Percentiles rank a stretch among this genome's conserved stretches.
Evolutionary conservation across 257 asterid species (phyloP).

Genomic region (Lavandula angustifolia): DNA sequence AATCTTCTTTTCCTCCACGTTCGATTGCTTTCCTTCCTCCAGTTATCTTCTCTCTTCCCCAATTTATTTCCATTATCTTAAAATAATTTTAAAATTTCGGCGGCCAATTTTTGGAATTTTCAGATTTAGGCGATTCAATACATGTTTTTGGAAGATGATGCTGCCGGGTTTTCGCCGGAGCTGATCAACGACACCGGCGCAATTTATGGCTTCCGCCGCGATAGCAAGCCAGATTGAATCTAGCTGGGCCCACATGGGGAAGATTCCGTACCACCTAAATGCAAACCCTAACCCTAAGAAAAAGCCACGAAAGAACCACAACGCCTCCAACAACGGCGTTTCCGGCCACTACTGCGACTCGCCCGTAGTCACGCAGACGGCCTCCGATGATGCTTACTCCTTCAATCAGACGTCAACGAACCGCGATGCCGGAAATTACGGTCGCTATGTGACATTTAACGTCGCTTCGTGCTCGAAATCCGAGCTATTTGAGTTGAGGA

Average conservation of each 20-base stretch:
- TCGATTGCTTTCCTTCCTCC: not conserved
- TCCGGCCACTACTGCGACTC: slow-evolving; percentile 36
- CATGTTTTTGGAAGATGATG: slow-evolving; percentile 46
- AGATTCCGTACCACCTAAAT: slow-evolving; percentile 60
- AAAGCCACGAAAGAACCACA: slow-evolving; percentile 63
- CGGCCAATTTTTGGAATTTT: slow-evolving; percentile 3
- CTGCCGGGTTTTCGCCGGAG: slow-evolving; percentile 46
- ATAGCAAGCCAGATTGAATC: slow-evolving; percentile 79
- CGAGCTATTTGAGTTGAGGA: slow-evolving; percentile 61
- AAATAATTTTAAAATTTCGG: slow-evolving; percentile 12
- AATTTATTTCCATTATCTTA: not conserved
- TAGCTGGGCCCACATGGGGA: slow-evolving; percentile 85
- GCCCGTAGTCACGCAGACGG: slow-evolving; percentile 73
- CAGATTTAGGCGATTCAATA: slow-evolving; percentile 3
- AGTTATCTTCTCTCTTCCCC: not conserved
- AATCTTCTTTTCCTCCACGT: slow-evolving; percentile 21
- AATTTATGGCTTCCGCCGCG: slow-evolving; percentile 79
- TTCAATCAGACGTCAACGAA: slow-evolving; percentile 61
- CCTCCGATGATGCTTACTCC: slow-evolving; percentile 89
- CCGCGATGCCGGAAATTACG: slow-evolving; percentile 55
- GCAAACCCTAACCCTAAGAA: slow-evolving; percentile 82
- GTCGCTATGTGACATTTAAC: slow-evolving; percentile 52
- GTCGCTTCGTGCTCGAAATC: slow-evolving; percentile 50
- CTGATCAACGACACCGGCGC: slow-evolving; percentile 42
- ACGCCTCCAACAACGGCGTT: slow-evolving; percentile 44